A percentile compares a stretch with the other conserved stretches of the same genome.
Conservation (phyloP, 108 stramenopile genomes). For the Nannochloropsis gaditana region DNA sequence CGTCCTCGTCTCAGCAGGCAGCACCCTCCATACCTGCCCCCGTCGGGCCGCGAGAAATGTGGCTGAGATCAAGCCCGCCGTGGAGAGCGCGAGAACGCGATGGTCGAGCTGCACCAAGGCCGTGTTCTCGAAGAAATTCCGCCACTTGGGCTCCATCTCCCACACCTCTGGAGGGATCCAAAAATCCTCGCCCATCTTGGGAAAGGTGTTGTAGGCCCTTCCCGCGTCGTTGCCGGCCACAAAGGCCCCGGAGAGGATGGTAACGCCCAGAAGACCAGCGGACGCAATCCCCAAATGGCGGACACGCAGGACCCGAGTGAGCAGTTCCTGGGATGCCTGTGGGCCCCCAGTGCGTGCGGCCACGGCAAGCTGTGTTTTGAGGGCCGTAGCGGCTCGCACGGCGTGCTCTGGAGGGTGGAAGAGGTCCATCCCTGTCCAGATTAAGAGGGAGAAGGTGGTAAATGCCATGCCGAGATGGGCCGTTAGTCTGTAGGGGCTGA, state of each 20-base stretch:
- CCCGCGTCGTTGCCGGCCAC: slow-evolving; percentile 96
- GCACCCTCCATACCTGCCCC: slow-evolving; percentile 39
- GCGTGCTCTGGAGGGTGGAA: slow-evolving; percentile 20
- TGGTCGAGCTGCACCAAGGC: slow-evolving; percentile 98
- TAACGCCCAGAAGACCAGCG: slow-evolving; percentile 52
- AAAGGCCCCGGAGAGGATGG: slow-evolving; percentile 84
- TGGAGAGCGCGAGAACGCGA: slow-evolving; percentile 76
- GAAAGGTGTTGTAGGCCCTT: slow-evolving; percentile 91
- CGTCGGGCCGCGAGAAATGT: slow-evolving; percentile 52
- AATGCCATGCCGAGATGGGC: slow-evolving; percentile 91
- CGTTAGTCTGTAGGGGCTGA: slow-evolving; percentile 86
- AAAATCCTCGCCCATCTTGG: slow-evolving; percentile 72
- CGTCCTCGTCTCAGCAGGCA: slow-evolving; percentile 33
- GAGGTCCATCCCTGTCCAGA: slow-evolving; percentile 86
- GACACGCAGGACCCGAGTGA: slow-evolving; percentile 50
- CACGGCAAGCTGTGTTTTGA: not conserved
- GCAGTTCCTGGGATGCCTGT: slow-evolving; percentile 34
- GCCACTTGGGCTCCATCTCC: slow-evolving; percentile 61
- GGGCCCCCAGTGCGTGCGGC: not conserved
- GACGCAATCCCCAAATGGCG: slow-evolving; percentile 23
- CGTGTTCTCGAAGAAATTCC: slow-evolving; percentile 90
- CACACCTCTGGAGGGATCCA: slow-evolving; percentile 70
- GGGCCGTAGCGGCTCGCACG: not conserved
- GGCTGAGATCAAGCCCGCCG: slow-evolving; percentile 61
- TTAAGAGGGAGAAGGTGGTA: slow-evolving; percentile 76